Evolutionary conservation across 768 basidiomycete species (phyloP).

Genomic region (Strobilomyces dryophilus): DNA sequence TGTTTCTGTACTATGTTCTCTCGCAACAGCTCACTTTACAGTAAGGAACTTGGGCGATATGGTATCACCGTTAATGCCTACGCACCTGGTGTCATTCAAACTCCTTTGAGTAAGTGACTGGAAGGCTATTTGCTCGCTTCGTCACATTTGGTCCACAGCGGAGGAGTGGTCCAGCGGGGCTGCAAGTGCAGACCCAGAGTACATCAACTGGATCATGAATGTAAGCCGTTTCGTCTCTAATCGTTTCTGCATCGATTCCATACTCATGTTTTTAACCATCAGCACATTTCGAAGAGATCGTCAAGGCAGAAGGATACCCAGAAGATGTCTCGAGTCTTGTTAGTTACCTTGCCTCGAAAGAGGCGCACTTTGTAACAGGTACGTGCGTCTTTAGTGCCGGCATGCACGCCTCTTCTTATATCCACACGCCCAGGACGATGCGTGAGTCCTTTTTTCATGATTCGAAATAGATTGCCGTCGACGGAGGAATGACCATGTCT

Average conservation of each 20-base stretch:
- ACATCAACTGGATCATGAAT: not conserved
- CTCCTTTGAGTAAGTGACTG: constrained; percentile 25
- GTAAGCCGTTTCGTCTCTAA: not conserved
- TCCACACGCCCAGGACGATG: not conserved
- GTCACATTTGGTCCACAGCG: not conserved
- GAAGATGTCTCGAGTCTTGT: not conserved
- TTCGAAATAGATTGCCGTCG: not conserved
- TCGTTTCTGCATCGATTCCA: not conserved
- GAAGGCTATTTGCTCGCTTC: not conserved
- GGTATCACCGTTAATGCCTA: constrained; percentile 38
- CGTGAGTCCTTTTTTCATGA: not conserved
- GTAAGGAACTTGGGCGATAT: constrained; percentile 30
- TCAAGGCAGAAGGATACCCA: not conserved
- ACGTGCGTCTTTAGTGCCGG: not conserved
- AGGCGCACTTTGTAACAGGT: not conserved
- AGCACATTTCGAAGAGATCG: not conserved
- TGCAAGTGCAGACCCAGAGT: not conserved
- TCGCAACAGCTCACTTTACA: too few species aligned
- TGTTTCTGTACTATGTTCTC: too few species aligned
- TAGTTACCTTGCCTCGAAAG: not conserved
- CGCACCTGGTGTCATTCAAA: constrained; percentile 32
- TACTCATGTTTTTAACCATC: not conserved
- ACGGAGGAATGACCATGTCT: not conserved
- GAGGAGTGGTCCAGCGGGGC: not conserved
- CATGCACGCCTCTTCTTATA: not conserved